Evolutionary conservation across 2,329 filamentous ascomycete genomes (phyloP), one percentile per base, ranked within the genome.

Genomic region (Penicillium vulpinum): DNA sequence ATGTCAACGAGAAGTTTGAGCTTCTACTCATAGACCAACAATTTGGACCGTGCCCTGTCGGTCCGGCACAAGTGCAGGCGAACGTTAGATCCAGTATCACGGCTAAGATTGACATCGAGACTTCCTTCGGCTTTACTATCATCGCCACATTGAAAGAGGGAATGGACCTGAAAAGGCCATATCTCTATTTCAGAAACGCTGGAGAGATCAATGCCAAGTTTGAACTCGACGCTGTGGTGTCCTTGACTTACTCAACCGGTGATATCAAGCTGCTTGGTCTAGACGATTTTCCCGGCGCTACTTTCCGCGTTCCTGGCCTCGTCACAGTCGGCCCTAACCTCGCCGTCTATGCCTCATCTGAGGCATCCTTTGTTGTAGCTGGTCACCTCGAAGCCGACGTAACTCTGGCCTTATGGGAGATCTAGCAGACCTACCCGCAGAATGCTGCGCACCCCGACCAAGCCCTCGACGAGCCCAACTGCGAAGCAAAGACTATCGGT

Each of bases 351-450:
- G 63, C 51, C 24, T 50, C 62, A 28, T 57, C 67, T 4, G 61
- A 70, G 28, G 68, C 64, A 15, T 48, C 51, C 13, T 41, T 68
- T 28, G 58, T 56, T 6, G 36, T 72, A 4, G 62, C 62, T 33
- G 63, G 61, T 10, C 58, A 59, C 16, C 51, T 73, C 21, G 60
- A 73, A 45, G 66, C 65, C 35, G 64, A 63, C 29, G 58, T 71
- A 22, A 60, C 64, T 22, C 60, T 71, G 39, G 66, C 68, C 29
- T 62, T 60, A 45, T 73, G 64, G 70, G 61, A 70, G 28, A 56
- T 59, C 8, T 48, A 56, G 29, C 56, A 58, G 29, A 60, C 58
- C 1, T 60, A 60, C 41, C 58, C 51, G 2, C 28, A 55, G 28
- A 57, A 16, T 9, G 31, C 55, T 5, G 26, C 58, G 29, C 29